phyloP scores from a whole-genome alignment of 73 alveolate genomes.

The Paraurostyla sp. region DNA sequence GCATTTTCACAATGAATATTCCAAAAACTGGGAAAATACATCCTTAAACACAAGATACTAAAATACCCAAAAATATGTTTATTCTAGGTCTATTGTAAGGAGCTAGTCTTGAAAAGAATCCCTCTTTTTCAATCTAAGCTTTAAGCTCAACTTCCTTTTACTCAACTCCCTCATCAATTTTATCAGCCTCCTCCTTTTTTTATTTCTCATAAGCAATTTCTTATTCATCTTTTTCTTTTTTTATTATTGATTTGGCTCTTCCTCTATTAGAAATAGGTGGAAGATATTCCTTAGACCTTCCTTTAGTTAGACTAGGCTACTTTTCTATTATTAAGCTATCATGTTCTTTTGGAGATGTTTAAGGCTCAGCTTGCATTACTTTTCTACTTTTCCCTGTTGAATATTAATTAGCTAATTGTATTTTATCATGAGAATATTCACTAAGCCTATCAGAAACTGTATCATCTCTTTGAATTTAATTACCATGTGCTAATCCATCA shows the following conservation, averaged over 20 bases:
- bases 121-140: conserved; percentile 18
- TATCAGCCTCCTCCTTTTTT: neutral
- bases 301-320: neutral
- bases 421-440: neutral
- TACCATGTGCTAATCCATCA: too few relatives aligned
- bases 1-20: conserved; percentile 48
- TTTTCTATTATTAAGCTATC: neutral
- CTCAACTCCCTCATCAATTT: conserved; percentile 8
- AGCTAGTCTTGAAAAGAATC: conserved; percentile 54
- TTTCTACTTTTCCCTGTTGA: neutral
- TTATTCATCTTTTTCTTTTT: neutral
- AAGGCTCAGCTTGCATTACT: neutral
- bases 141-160: neutral
- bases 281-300: neutral
- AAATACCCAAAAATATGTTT: conserved; percentile 6
- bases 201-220: neutral
- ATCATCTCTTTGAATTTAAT: neutral
- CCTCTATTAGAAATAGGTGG: too few relatives aligned
- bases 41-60: conserved; percentile 56
- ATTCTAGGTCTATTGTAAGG: conserved; percentile 55
- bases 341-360: neutral
- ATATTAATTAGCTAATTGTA: neutral
- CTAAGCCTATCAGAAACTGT: neutral
- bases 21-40: conserved; percentile 69
- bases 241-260: neutral